Evolutionary conservation across 2,329 filamentous ascomycete genomes (phyloP).

Genomic region (Tolypocladium guangdongense): DNA sequence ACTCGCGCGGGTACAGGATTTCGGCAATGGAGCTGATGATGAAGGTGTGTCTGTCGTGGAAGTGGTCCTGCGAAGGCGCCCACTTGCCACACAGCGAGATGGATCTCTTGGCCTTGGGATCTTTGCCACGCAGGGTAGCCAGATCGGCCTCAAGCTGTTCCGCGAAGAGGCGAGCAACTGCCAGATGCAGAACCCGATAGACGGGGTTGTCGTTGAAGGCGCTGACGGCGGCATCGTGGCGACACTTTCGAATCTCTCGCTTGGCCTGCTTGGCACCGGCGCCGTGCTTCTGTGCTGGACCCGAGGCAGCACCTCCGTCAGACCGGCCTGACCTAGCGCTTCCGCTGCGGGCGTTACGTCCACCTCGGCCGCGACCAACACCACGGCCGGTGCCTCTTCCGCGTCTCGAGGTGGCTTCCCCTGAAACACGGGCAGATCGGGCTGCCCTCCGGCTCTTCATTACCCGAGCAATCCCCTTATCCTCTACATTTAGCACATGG

Average conservation of each 20-base stretch:
- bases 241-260: constrained; percentile 19
- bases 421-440: not conserved
- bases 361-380: not conserved
- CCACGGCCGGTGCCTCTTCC: not conserved
- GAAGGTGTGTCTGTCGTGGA: constrained; percentile 48
- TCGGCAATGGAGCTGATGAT: constrained; percentile 47
- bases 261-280: not conserved
- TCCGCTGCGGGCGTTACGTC: too few species aligned
- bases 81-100: constrained; percentile 50
- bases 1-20: constrained; percentile 30
- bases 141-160: constrained; percentile 40
- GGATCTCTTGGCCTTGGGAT: constrained; percentile 26
- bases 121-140: constrained; percentile 24
- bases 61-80: constrained; percentile 42
- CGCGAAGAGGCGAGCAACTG: constrained; percentile 44
- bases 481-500: constrained; percentile 28
- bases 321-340: not conserved
- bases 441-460: not conserved
- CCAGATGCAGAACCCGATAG: constrained; percentile 40
- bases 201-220: constrained; percentile 31
- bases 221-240: constrained; percentile 29
- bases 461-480: constrained; percentile 8
- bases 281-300: not conserved
- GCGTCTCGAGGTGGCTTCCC: not conserved
- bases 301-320: not conserved